These are phyloP conservation scores for Pseudocercospora vitis DNA, from an alignment of 2,329 filamentous ascomycete genomes.

Conservation along the genomic window DNA sequence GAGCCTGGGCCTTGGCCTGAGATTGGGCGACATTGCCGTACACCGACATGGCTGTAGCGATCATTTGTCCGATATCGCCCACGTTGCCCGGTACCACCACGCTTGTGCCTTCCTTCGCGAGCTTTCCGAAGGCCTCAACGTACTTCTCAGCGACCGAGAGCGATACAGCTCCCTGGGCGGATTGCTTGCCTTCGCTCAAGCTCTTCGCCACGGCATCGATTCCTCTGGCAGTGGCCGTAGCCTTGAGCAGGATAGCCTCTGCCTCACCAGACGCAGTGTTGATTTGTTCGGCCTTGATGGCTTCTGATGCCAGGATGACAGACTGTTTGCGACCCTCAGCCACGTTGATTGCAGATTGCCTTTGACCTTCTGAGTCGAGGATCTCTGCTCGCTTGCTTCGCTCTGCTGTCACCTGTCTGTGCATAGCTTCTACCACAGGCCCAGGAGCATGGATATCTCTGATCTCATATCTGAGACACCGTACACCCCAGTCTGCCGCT, in stretches of 20 bases:
- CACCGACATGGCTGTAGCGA: constrained; percentile 90
- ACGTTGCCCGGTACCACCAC: constrained; percentile 96
- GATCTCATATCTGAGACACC: constrained; percentile 95
- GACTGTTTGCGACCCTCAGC: constrained; percentile 96
- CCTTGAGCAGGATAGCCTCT: constrained; percentile 85
- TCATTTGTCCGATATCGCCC: constrained; percentile 94
- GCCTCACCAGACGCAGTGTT: constrained; percentile 91
- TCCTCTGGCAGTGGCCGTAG: constrained; percentile 78
- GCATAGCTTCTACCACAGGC: constrained; percentile 94
- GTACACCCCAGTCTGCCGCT: constrained; percentile 93
- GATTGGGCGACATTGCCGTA: constrained; percentile 89
- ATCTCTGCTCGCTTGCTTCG: constrained; percentile 97
- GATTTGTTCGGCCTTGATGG: constrained; percentile 84
- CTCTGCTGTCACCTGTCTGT: constrained; percentile 95
- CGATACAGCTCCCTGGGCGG: constrained; percentile 80
- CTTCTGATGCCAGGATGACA: constrained; percentile 93
- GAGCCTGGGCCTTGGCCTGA: constrained; percentile 68
- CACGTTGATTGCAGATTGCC: constrained; percentile 97
- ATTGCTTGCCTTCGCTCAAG: constrained; percentile 63
- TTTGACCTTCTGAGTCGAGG: constrained; percentile 92
- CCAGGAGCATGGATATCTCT: constrained; percentile 95
- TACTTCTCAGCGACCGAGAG: constrained; percentile 95
- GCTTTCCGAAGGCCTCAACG: constrained; percentile 86
- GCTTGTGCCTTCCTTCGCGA: constrained; percentile 93
- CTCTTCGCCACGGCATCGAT: constrained; percentile 77